phyloP scores from a whole-genome alignment of 331 rosid genomes.

The Rosa hybrid region DNA sequence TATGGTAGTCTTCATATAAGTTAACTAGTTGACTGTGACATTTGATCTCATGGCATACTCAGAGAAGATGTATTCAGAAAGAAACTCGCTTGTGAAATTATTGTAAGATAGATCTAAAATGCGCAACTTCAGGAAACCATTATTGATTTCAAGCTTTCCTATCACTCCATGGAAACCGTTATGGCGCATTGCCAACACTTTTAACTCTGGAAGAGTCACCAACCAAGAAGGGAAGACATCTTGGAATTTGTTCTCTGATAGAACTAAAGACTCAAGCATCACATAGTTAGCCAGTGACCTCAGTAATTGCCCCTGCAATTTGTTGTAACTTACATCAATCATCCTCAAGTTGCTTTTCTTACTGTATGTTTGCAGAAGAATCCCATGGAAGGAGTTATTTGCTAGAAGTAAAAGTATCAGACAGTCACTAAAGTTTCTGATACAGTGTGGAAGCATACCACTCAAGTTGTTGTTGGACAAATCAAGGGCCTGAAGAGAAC shows the following conservation, averaged over 20 bases:
- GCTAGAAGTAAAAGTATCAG: neutral
- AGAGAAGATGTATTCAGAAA: neutral
- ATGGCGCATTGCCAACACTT: neutral
- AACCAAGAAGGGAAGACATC: constrained; percentile 5
- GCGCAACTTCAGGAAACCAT: neutral
- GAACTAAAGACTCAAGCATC: neutral
- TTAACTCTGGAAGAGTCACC: constrained; percentile 3
- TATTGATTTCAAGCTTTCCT: neutral
- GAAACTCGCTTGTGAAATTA: neutral
- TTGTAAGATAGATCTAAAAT: constrained; percentile 13
- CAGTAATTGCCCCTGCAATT: neutral
- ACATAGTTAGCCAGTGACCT: neutral
- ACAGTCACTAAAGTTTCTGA: neutral
- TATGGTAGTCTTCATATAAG: neutral
- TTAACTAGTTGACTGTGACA: neutral
- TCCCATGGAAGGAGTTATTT: neutral
- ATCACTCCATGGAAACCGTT: neutral
- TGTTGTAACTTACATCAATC: neutral
- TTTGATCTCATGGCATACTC: constrained; percentile 3
- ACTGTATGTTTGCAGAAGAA: neutral
- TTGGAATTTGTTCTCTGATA: neutral
- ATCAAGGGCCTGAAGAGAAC: neutral
- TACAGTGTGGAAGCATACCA: neutral
- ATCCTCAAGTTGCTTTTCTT: neutral
- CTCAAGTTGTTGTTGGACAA: neutral